Conservation (phyloP, 139 green algal genomes). For the Chlorella vulgaris region DNA sequence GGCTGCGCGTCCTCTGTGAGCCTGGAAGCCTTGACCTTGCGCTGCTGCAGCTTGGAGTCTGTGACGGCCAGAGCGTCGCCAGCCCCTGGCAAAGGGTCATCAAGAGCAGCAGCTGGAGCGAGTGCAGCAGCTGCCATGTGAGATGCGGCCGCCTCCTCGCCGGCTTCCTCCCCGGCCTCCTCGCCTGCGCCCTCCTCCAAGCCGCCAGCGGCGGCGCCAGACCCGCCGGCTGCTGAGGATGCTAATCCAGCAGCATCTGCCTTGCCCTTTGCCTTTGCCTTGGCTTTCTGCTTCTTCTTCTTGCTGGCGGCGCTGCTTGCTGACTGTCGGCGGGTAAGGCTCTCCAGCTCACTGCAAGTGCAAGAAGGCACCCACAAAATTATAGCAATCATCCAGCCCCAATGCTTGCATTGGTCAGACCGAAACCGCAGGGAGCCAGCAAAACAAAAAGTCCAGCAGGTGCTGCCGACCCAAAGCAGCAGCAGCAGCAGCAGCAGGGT, state of each 20-base stretch:
- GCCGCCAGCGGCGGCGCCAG: not conserved
- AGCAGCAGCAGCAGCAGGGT: too few species aligned
- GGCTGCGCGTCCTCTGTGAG: too few species aligned
- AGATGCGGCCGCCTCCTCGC: not conserved
- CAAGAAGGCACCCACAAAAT: not conserved
- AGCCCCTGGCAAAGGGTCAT: too few species aligned
- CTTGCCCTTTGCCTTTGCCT: slow-evolving; percentile 28
- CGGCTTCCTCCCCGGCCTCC: not conserved
- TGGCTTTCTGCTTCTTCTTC: slow-evolving; percentile 49
- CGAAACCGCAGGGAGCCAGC: too few species aligned
- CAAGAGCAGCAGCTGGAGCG: too few species aligned
- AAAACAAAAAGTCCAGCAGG: too few species aligned
- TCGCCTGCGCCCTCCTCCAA: not conserved
- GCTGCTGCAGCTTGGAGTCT: slow-evolving; percentile 18
- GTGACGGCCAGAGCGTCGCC: too few species aligned
- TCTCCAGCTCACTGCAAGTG: slow-evolving; percentile 13
- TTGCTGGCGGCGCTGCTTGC: slow-evolving; percentile 17
- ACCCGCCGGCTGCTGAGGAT: not conserved
- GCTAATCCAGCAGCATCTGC: not conserved
- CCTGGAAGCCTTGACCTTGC: slow-evolving; percentile 10
- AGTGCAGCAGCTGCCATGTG: too few species aligned
- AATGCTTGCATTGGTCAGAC: too few species aligned
- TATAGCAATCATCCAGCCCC: not conserved
- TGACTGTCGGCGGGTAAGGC: slow-evolving; percentile 9
- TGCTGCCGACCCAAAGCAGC: not conserved